Evolutionary conservation across 352 stramenopile species (phyloP), one percentile per base, ranked within the genome.

Genomic region (Blastocystis sp.): DNA sequence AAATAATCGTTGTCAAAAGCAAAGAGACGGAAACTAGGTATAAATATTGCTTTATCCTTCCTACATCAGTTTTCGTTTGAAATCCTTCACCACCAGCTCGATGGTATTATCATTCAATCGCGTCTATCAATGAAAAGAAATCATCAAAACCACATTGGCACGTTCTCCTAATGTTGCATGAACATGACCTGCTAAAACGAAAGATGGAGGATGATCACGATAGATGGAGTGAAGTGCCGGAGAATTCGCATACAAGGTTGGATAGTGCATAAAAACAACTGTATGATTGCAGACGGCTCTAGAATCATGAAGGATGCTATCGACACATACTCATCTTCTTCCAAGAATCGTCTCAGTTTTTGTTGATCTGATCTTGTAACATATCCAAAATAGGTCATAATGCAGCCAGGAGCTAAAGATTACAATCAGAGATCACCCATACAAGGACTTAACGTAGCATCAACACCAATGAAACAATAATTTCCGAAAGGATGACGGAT

Each of bases 341-440:
- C n/a, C 14, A 80, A 37, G 52, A 24, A 63, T 7, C 37, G 35
- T 16, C n/a, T 43, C 12, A 80, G 43, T 14, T 63, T 21, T 32
- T 11, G 12, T 12, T 37, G 32, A 39, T 80, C 52, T 6, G 32
- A 2, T 19, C 11, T 6, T 21, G 69, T 14, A 35, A 80, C 69
- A 29, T 80, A 80, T 11, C 69, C 69, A 42, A 63, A 80, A 39
- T 80, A 80, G 39, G 69, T 80, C 69, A 80, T 80, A 27, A 80
- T 80, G 2, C 49, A 43, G 27, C 69, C 69, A n/a, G 69, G 69
- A 32, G 69, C 69, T 80, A 32, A 7, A 39, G 9, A 27, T 24
- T 3, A 80, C 11, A 35, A 12, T 11, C 21, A 14, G 6, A n/a
- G 21, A 63, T 3, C 6, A 35, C 3, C 1, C 7, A 0, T 63